Evolutionary conservation across 2,329 filamentous ascomycete genomes (phyloP).

Genomic region (Magnaporthiopsis poae): DNA sequence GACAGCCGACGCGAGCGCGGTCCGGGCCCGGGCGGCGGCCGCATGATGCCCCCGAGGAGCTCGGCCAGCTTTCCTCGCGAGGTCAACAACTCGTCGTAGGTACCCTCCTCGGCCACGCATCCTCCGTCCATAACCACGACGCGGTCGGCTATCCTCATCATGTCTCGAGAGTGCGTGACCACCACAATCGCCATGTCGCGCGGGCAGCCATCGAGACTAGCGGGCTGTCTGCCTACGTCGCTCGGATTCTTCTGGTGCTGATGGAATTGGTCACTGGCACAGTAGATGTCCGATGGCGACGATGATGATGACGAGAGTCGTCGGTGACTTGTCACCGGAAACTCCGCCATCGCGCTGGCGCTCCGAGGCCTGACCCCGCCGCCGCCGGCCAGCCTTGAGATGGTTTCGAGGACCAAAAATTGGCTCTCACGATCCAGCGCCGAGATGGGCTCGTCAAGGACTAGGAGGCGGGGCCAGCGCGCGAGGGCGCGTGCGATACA

Average conservation of each 20-base stretch:
- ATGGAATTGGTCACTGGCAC: neutral
- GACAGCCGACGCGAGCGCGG: no score
- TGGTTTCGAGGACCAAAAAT: neutral
- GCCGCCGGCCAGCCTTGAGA: neutral
- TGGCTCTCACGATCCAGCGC: slow-evolving; percentile 56
- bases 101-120: slow-evolving; percentile 56
- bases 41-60: neutral
- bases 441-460: slow-evolving; percentile 81
- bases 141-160: slow-evolving; percentile 73
- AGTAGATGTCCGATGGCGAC: neutral
- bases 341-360: neutral
- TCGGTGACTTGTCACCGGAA: neutral
- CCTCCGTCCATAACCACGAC: slow-evolving; percentile 64
- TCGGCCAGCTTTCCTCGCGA: neutral
- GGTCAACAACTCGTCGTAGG: slow-evolving; percentile 50
- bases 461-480: slow-evolving; percentile 58
- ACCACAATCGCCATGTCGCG: slow-evolving; percentile 58
- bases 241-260: neutral
- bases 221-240: neutral
- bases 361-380: neutral
- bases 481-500: slow-evolving; percentile 72
- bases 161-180: slow-evolving; percentile 71
- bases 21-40: no score
- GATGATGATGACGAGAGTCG: neutral
- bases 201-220: neutral